Base-by-base conservation (phyloP, 257 asterid genomes). In the Rubia yunnanensis region DNA sequence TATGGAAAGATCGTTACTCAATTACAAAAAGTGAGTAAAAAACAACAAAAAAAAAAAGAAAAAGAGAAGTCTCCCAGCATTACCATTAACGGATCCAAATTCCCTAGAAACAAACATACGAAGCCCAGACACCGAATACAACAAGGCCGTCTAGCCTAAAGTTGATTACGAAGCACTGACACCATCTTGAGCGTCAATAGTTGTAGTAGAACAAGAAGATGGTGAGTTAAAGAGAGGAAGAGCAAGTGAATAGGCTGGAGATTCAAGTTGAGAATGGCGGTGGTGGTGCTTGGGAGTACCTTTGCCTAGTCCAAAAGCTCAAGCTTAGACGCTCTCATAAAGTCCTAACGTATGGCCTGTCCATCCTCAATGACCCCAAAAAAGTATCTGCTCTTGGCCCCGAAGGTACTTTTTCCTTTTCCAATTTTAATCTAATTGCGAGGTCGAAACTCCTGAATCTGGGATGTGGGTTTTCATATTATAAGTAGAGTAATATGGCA, bases 241-340 rank as follows among this genome's bases (percentile, higher is more conserved):
- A 86, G 2, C 84, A 79, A 68, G 87, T 84, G 66, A 81, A 84
- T 66, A 84, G 90, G 80, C 83, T 89, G 94, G 99, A 89, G 80
- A 83, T 49, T 68, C 97, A 92, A 86, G 96, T 89, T 54, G 96
- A 92, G 65, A 88, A 88, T 69, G 95, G 97, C 52, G 99, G 99
- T 22, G 99, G 97, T 5, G 99, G 96, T 70, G 90, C 81, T 61
- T 92, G 97, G 99, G 97, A 89, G 67, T 92, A 92, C 72, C 96
- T 92, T 14, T 84, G 84, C 76, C 97, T 92, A 64, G 92, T 87
- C 53, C 76, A 91, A 70, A 92, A 89, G 77, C 97, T 89, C 59
- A 92, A 88, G 87, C 94, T 89, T 64, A 95, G 99, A 71, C 88
- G 94, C 72, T 78, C 97, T 32, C 91, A 89, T 71, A 84, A 70